phyloP scores from a whole-genome alignment of 2,329 filamentous ascomycete species.

The Colletotrichum theobromicola region DNA sequence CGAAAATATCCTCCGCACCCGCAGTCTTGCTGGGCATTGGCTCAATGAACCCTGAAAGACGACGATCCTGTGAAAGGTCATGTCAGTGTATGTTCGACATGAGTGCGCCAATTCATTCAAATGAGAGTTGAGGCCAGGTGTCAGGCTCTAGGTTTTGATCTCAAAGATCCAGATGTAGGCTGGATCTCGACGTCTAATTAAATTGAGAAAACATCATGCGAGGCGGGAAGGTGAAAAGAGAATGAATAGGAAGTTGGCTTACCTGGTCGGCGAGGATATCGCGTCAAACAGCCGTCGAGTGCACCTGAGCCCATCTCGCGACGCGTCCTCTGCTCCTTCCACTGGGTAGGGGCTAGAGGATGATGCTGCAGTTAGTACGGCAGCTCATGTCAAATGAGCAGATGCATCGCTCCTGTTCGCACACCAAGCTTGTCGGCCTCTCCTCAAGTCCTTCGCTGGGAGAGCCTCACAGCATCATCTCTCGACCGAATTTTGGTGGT shows the following conservation, averaged over 20 bases:
- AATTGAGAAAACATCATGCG: background rate
- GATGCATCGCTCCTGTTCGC: accelerated
- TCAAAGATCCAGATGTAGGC: background rate
- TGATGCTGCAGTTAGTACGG: background rate
- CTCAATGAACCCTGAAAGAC: background rate
- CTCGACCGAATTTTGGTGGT: background rate
- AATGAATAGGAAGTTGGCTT: background rate
- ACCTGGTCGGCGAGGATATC: background rate
- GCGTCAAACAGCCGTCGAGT: background rate
- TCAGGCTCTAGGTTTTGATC: background rate
- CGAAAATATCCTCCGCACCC: background rate
- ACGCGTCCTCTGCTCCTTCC: background rate
- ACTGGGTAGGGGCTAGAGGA: background rate
- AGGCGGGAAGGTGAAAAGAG: background rate
- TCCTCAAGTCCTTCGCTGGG: background rate
- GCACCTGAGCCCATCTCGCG: background rate
- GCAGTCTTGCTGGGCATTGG: background rate
- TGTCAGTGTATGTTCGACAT: background rate
- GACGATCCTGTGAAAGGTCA: background rate
- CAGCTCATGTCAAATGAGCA: background rate
- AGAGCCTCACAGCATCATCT: background rate
- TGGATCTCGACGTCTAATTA: background rate
- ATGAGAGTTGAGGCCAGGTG: background rate
- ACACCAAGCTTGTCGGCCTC: background rate
- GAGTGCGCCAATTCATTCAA: background rate